Percentiles rank a stretch among this genome's conserved stretches.
phyloP scores from a whole-genome alignment of 2,329 filamentous ascomycete species.

The Phialophora chinensis region DNA sequence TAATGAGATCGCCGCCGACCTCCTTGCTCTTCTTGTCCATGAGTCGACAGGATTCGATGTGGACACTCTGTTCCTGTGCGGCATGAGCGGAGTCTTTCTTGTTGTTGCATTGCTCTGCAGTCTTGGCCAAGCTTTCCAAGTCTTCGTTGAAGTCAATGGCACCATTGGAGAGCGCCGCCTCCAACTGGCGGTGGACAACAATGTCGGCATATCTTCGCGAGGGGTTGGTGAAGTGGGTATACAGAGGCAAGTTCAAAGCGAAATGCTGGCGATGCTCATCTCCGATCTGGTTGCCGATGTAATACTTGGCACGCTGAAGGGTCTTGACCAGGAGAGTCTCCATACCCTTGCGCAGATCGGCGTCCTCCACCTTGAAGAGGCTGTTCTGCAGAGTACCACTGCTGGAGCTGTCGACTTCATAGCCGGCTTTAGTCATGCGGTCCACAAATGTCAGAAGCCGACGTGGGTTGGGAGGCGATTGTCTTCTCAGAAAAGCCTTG shows the following conservation, averaged over 20 bases:
- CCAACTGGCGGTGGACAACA: conserved; percentile 91
- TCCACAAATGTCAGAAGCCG: conserved; percentile 90
- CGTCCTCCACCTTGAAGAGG: conserved; percentile 88
- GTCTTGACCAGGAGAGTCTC: conserved; percentile 94
- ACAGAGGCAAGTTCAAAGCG: conserved; percentile 86
- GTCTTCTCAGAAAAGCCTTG: conserved; percentile 88
- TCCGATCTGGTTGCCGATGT: conserved; percentile 77
- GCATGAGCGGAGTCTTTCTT: conserved; percentile 99
- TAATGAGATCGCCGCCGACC: conserved; percentile 87
- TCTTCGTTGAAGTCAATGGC: conserved; percentile 87
- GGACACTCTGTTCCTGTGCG: conserved; percentile 97
- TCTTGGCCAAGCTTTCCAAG: conserved; percentile 85
- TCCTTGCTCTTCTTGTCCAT: conserved; percentile 93
- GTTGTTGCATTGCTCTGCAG: conserved; percentile 92
- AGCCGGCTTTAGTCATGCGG: conserved; percentile 88
- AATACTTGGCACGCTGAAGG: conserved; percentile 97
- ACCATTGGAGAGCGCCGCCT: conserved; percentile 81
- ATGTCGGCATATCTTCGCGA: conserved; percentile 94
- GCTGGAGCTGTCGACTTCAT: conserved; percentile 85
- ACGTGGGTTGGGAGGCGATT: conserved; percentile 82
- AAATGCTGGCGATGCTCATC: conserved; percentile 86
- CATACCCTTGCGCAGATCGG: conserved; percentile 92
- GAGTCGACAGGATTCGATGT: conserved; percentile 93
- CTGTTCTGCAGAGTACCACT: conserved; percentile 93
- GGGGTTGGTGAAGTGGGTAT: conserved; percentile 97